Evolutionary conservation across 2,329 filamentous ascomycete genomes (phyloP), one percentile per base, ranked within the genome.

Genomic region (Pseudogymnoascus sp.): DNA sequence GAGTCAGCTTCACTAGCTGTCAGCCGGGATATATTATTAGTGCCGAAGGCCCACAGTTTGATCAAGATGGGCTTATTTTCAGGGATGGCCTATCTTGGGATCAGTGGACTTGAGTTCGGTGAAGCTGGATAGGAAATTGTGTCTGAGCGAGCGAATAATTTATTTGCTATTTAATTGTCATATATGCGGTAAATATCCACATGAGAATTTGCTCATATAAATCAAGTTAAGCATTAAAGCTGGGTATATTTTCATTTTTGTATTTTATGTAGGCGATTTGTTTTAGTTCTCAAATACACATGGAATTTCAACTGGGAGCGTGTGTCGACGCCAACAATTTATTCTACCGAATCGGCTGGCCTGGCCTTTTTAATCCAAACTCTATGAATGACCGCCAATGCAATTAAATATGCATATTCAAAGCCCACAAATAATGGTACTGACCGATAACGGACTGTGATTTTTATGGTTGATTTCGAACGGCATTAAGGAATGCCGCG

Each of bases 21-120:
- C 80, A 82, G 67, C 63, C 76, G 21, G 86, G 85, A 1, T 85
- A 88, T 66, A 75, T 87, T 34, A 42, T 82, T 0, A 77, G 78
- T 34, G 79, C 81, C 2, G 84, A 88, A 70, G 84, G 84, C 0
- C 80, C 81, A 2, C 79, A 82, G 64, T 28, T 50, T 50, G 44
- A 50, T 16, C 44, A 28, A 2, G 23, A 50, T n/a, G 44, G 44
- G 7, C 23, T 50, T 16, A 16, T 50, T 1, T 50, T 28, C 23
- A 28, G 44, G 23, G 44, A 50, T 50, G 44, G 44, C 14, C 23
- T 50, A n/a, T 50, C 44, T 6, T 50, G 44, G 44, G 44, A 50
- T 16, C 12, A 25, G 14, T 50, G 44, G 44, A 16, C 14, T 50
- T 50, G 23, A 50, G 12, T n/a, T 4, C 14, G 10, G 21, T 25